Evolutionary conservation across 2,329 filamentous ascomycete genomes (phyloP).

Genomic region (Colletotrichum coccodes): DNA sequence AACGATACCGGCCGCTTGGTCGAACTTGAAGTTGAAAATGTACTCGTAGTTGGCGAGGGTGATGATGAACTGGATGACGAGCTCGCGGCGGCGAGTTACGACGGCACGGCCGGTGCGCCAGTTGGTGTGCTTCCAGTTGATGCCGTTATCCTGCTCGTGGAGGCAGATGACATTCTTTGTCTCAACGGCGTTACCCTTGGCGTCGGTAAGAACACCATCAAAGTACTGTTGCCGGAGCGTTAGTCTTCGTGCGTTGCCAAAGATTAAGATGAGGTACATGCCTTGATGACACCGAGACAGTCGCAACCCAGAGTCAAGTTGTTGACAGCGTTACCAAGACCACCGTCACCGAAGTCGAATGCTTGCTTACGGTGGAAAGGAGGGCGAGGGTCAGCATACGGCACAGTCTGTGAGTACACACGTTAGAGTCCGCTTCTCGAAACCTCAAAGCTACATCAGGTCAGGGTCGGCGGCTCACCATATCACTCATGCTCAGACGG

Average conservation of each 20-base stretch:
- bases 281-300: conserved; percentile 55
- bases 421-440: not conserved
- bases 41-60: conserved; percentile 69
- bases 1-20: conserved; percentile 54
- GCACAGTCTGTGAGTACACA: conserved; percentile 9
- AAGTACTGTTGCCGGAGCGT: conserved; percentile 25
- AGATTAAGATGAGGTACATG: not conserved
- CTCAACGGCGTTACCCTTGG: conserved; percentile 47
- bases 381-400: conserved; percentile 30
- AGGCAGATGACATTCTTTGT: conserved; percentile 47
- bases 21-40: conserved; percentile 50
- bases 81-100: conserved; percentile 59
- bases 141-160: conserved; percentile 34
- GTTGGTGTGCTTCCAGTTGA: conserved; percentile 54
- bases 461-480: no score
- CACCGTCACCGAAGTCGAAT: conserved; percentile 76
- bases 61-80: conserved; percentile 67
- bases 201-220: conserved; percentile 39
- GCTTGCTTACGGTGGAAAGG: conserved; percentile 62
- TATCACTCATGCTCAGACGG: conserved; percentile 66
- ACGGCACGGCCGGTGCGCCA: conserved; percentile 62
- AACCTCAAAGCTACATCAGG: not conserved
- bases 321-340: conserved; percentile 73
- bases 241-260: not conserved
- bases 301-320: conserved; percentile 77